These are phyloP conservation scores for Leccinum huronense DNA, from an alignment of 1,284 basidiomycete species.

Conservation along the genomic window DNA sequence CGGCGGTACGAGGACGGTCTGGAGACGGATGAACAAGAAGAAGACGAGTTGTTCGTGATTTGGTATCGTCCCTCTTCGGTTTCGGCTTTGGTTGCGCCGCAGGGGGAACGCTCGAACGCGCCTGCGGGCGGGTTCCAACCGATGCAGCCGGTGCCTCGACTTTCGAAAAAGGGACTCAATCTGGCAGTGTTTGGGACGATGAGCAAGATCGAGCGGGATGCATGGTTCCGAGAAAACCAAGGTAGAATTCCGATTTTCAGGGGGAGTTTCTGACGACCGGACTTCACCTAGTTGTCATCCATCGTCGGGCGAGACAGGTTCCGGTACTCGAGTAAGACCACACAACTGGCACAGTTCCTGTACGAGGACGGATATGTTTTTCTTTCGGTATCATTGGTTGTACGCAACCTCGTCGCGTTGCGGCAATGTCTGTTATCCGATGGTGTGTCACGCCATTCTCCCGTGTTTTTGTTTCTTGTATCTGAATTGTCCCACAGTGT, in stretches of 20 bases:
- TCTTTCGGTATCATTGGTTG: constrained; percentile 87
- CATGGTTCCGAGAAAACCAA: constrained; percentile 97
- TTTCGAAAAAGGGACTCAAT: constrained; percentile 60
- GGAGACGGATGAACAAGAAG: constrained; percentile 72
- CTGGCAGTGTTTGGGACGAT: constrained; percentile 69
- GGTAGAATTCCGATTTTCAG: constrained; percentile 43
- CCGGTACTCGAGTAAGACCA: constrained; percentile 76
- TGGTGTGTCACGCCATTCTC: constrained; percentile 46
- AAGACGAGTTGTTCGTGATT: constrained; percentile 72
- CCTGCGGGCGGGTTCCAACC: constrained; percentile 25
- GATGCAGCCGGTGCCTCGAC: constrained; percentile 43
- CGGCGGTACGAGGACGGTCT: constrained; percentile 78
- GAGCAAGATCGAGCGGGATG: constrained; percentile 78
- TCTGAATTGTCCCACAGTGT: constrained; percentile 47
- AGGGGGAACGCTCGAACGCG: constrained; percentile 20
- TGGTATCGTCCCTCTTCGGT: constrained; percentile 52
- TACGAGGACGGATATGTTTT: constrained; percentile 94
- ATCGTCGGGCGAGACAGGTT: constrained; percentile 91
- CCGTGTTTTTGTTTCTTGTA: not conserved
- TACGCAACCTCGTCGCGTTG: constrained; percentile 95
- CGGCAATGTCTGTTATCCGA: constrained; percentile 98
- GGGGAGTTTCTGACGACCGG: not conserved
- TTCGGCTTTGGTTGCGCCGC: not conserved
- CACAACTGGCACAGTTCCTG: constrained; percentile 87
- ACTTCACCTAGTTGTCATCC: constrained; percentile 63